Evolutionary conservation across 2,329 filamentous ascomycete species (phyloP).

Genomic region (Onygenales sp.): DNA sequence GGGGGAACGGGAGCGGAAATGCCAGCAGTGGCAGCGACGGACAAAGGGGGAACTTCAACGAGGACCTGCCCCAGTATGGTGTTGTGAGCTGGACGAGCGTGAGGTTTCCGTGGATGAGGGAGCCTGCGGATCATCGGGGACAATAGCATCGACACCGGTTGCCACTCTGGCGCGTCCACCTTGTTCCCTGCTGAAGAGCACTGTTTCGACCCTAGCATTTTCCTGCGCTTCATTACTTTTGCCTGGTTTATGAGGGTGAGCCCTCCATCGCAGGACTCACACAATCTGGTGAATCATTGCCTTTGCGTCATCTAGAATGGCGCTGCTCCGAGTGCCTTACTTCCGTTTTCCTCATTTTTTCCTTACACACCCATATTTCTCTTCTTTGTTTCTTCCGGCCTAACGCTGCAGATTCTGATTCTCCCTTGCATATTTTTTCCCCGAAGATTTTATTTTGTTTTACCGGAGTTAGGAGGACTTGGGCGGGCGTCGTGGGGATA

Average conservation of each 20-base stretch:
- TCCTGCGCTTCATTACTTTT: background rate
- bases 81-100: slow-evolving; percentile 30
- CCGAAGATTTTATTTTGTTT: background rate
- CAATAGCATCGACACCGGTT: background rate
- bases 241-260: background rate
- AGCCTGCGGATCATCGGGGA: slow-evolving; percentile 16
- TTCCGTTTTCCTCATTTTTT: background rate
- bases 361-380: background rate
- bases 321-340: too few species aligned
- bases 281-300: too few species aligned
- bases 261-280: too few species aligned
- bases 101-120: slow-evolving; percentile 37
- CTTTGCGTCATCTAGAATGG: too few species aligned
- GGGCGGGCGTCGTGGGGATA: background rate
- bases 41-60: slow-evolving; percentile 5
- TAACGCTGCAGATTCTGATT: background rate
- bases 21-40: slow-evolving; percentile 7
- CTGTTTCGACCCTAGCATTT: background rate
- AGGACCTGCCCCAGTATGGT: slow-evolving; percentile 27
- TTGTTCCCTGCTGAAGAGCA: background rate
- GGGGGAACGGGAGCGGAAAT: slow-evolving; percentile 4
- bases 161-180: background rate
- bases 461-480: background rate
- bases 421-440: background rate
- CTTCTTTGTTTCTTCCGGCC: background rate